Base-by-base conservation (phyloP, 2,329 filamentous ascomycete species). In the Colletotrichum cordylinicola region DNA sequence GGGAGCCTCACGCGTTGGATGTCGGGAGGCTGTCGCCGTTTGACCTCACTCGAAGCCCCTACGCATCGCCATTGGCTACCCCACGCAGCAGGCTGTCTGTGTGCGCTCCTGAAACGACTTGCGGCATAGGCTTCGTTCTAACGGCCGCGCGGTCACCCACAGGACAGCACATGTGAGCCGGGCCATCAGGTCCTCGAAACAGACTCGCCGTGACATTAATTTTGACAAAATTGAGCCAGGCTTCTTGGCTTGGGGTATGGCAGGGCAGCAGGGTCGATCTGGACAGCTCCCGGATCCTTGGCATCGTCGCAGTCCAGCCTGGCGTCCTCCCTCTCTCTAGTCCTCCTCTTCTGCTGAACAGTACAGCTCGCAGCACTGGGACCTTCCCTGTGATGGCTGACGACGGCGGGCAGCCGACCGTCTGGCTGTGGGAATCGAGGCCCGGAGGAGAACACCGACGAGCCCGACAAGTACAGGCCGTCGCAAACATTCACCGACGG, bases 401-500 rank as follows among this genome's bases (percentile, higher is more conserved):
- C 58, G 37, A 29, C 21, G n/a, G 18, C 33, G n/a, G 13, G 31
- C 33, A 55, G 55, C 39, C 21, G 65, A 39, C 33, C 10, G 27
- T 39, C 16, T 35, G 55, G 56, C 27, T 55, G 56, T 72, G 43
- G 52, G 43, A 52, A 55, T 48, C n/a, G 18, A 76, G 29, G 65
- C 16, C 56, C 74, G 74, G 74, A 39, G 15, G 37, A 74, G 43
- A 74, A 73, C 18, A 76, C 74, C 74, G 74, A 76, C 70, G 24
- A 68, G 65, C 43, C 74, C 70, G 74, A 76, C 58, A 9, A 48
- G 48, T 18, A 52, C 35, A 68, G 48, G 70, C 64, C 56, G 66
- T 73, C 70, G 70, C 70, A 69, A 37, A 65, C 33, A 68, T 73
- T 76, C 56, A 67, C 74, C 70, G 74, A 76, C 64, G 65, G 43